Evolutionary conservation across 495 filamentous ascomycete genomes (phyloP).

Genomic region (Penicillium parvum): DNA sequence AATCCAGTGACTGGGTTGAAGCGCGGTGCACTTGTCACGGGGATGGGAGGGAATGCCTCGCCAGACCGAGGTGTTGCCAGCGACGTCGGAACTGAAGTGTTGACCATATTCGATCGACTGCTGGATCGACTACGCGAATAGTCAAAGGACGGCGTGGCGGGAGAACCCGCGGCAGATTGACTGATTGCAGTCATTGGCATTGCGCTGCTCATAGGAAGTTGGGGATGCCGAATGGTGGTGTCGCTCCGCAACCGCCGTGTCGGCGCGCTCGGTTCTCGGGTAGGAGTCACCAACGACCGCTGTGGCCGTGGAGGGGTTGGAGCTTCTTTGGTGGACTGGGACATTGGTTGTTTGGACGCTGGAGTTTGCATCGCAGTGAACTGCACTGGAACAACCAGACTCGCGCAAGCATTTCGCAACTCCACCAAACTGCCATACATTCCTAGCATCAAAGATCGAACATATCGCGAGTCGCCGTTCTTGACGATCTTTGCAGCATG

Average conservation of each 20-base stretch:
- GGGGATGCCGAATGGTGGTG: conserved; percentile 57
- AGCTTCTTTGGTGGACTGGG: conserved; percentile 17
- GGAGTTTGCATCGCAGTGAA: conserved; percentile 17
- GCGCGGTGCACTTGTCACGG: conserved; percentile 34
- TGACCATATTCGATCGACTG: conserved; percentile 47
- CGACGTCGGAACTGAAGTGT: conserved; percentile 43
- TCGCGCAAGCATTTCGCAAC: conserved; percentile 53
- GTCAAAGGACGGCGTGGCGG: conserved; percentile 32
- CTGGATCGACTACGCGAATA: conserved; percentile 47
- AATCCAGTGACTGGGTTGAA: conserved; percentile 50
- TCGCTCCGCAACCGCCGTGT: conserved; percentile 56
- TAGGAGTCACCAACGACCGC: conserved; percentile 58
- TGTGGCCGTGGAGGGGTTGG: conserved; percentile 19
- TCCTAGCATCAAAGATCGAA: conserved; percentile 74
- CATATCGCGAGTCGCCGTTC: conserved; percentile 71
- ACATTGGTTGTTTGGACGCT: conserved; percentile 23
- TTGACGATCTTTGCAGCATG: conserved; percentile 67
- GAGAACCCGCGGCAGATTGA: conserved; percentile 32
- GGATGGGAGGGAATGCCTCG: conserved; percentile 67
- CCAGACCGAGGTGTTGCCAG: conserved; percentile 70
- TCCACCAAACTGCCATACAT: conserved; percentile 79
- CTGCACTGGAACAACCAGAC: conserved; percentile 32
- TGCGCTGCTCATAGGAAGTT: conserved; percentile 23
- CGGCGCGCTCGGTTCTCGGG: conserved; percentile 48
- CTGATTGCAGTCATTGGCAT: conserved; percentile 22